Conservation (phyloP, 768 basidiomycete genomes). For the Leucosporidium scottii region DNA sequence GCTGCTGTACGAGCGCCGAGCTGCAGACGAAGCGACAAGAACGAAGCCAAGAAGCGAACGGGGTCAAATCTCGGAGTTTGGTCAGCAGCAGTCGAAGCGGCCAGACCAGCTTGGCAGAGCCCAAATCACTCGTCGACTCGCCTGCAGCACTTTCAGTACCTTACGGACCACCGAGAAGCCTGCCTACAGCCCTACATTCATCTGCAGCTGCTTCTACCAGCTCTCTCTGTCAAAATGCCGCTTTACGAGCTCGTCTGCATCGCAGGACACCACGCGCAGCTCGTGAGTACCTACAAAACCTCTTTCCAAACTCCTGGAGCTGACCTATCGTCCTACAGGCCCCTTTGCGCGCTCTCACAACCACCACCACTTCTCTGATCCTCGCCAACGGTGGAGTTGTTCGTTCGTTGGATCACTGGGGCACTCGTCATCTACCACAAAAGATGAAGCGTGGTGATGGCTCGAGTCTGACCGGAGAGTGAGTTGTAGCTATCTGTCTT, state of each 20-base stretch:
- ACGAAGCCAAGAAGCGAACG: no score
- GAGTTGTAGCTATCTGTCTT: not conserved
- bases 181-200: no score
- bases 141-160: no score
- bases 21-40: no score
- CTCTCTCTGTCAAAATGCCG: conserved; percentile 53
- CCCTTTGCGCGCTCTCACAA: conserved; percentile 68
- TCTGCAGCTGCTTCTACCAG: no score
- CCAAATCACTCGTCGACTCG: no score
- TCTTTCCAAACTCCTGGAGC: not conserved
- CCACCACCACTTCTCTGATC: conserved; percentile 62
- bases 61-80: no score
- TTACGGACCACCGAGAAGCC: no score
- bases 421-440: conserved; percentile 64
- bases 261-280: conserved; percentile 47
- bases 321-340: conserved; percentile 45
- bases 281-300: not conserved
- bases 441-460: conserved; percentile 48
- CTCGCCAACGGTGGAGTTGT: conserved; percentile 73
- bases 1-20: no score
- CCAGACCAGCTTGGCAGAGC: no score
- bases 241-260: conserved; percentile 84
- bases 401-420: conserved; percentile 67
- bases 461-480: conserved; percentile 1
- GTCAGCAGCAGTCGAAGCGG: no score